phyloP scores from a whole-genome alignment of 129 eudicot species.

The Flaveria ramosissima region DNA sequence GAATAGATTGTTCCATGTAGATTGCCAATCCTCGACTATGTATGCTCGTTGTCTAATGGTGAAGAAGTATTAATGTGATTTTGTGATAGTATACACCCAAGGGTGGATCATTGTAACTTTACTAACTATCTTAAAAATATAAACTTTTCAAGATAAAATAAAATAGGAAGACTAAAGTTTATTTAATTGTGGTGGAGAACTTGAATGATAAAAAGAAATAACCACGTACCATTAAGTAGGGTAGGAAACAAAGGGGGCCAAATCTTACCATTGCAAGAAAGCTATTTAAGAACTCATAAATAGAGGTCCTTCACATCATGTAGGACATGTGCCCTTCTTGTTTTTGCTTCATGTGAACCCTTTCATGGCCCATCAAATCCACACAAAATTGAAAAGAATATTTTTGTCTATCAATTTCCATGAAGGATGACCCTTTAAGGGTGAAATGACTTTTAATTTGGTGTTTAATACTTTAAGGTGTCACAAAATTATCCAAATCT shows the following conservation, averaged over 20 bases:
- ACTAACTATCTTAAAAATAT: no score
- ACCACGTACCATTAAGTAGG: not conserved
- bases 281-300: slow-evolving; percentile 29
- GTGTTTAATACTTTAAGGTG: no score
- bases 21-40: no score
- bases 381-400: not conserved
- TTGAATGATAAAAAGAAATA: not conserved
- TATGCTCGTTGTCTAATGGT: no score
- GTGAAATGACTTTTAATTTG: no score
- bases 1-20: no score
- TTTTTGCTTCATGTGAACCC: slow-evolving; percentile 39
- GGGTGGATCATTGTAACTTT: no score
- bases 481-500: no score
- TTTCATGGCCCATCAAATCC: slow-evolving; percentile 27
- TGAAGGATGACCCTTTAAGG: not conserved
- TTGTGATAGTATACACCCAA: no score
- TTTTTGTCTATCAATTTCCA: not conserved
- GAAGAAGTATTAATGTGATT: no score
- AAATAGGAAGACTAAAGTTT: no score
- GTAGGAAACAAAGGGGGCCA: slow-evolving; percentile 29
- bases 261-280: slow-evolving; percentile 29
- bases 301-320: slow-evolving; percentile 25
- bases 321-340: slow-evolving; percentile 28
- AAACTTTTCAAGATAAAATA: no score
- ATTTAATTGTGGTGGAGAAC: not conserved